These are phyloP conservation scores for Aspergillus vadensis DNA, from an alignment of 2,329 filamentous ascomycete genomes.

Conservation along the genomic window DNA sequence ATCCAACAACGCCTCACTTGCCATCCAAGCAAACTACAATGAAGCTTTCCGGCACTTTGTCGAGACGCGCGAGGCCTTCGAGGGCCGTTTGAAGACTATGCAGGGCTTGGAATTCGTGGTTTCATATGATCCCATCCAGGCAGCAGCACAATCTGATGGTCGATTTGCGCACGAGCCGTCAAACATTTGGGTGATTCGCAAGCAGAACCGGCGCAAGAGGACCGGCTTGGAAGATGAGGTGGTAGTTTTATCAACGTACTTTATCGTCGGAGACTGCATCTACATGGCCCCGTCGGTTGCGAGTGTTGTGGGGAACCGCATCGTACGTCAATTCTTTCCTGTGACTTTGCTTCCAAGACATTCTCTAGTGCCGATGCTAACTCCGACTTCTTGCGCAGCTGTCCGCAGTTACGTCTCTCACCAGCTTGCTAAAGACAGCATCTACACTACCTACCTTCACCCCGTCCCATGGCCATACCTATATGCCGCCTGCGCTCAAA, in stretches of 20 bases:
- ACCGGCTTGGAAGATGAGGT: slow-evolving; percentile 51
- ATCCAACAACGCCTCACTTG: slow-evolving; percentile 61
- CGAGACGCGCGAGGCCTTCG: slow-evolving; percentile 59
- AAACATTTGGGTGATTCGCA: slow-evolving; percentile 62
- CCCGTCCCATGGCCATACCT: slow-evolving; percentile 62
- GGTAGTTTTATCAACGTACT: slow-evolving; percentile 60
- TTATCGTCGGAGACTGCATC: slow-evolving; percentile 61
- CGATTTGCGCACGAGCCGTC: slow-evolving; percentile 49
- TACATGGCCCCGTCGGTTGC: slow-evolving; percentile 64
- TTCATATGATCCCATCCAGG: slow-evolving; percentile 57
- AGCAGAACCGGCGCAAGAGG: slow-evolving; percentile 55
- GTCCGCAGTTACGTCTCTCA: slow-evolving; percentile 57
- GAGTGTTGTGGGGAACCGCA: slow-evolving; percentile 58
- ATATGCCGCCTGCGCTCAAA: slow-evolving; percentile 54
- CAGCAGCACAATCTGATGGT: slow-evolving; percentile 44
- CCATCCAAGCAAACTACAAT: slow-evolving; percentile 55
- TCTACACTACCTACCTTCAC: slow-evolving; percentile 59
- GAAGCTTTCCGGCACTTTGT: slow-evolving; percentile 53
- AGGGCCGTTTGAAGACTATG: slow-evolving; percentile 56
- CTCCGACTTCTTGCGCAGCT: slow-evolving; percentile 42
- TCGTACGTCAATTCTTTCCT: slow-evolving; percentile 44
- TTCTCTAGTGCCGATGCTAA: not conserved
- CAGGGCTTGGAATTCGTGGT: slow-evolving; percentile 63
- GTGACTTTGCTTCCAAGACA: not conserved
- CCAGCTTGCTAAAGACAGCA: slow-evolving; percentile 57